Evolutionary conservation across 495 filamentous ascomycete species (phyloP).

Genomic region (Chaetomidium leptoderma): DNA sequence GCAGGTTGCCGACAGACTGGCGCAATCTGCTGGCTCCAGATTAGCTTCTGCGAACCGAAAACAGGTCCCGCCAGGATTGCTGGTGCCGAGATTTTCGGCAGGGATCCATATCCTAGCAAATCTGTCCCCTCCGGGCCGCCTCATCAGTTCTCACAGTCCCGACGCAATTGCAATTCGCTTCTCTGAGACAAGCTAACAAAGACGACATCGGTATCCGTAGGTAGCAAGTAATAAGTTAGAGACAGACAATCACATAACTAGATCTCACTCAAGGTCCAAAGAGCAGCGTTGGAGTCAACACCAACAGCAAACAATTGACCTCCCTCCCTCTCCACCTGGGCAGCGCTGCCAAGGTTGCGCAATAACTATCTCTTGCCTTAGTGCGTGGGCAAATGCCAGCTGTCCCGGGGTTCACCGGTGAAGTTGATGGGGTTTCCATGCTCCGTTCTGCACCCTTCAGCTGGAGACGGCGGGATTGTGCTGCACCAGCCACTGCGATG

Average conservation of each 20-base stretch:
- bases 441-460: constrained; percentile 13
- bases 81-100: constrained; percentile 14
- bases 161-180: constrained; percentile 14
- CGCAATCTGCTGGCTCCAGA: too few relatives aligned
- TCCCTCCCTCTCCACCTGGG: too few relatives aligned
- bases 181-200: too few relatives aligned
- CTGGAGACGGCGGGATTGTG: not conserved
- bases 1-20: not conserved
- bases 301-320: too few relatives aligned
- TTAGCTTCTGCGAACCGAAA: constrained; percentile 10
- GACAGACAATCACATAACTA: too few relatives aligned
- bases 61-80: not conserved
- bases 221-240: too few relatives aligned
- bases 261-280: too few relatives aligned
- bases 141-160: too few relatives aligned
- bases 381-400: constrained; percentile 6
- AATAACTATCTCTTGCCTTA: constrained; percentile 1
- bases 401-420: constrained; percentile 9
- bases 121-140: too few relatives aligned
- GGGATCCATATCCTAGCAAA: constrained; percentile 21
- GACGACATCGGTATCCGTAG: too few relatives aligned
- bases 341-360: constrained; percentile 9
- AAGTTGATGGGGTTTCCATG: constrained; percentile 2
- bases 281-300: too few relatives aligned
- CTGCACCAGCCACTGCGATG: constrained; percentile 2